These are phyloP conservation scores for Cotoneaster glaucophyllus DNA, from an alignment of 306 rosid genomes.

Conservation along the genomic window DNA sequence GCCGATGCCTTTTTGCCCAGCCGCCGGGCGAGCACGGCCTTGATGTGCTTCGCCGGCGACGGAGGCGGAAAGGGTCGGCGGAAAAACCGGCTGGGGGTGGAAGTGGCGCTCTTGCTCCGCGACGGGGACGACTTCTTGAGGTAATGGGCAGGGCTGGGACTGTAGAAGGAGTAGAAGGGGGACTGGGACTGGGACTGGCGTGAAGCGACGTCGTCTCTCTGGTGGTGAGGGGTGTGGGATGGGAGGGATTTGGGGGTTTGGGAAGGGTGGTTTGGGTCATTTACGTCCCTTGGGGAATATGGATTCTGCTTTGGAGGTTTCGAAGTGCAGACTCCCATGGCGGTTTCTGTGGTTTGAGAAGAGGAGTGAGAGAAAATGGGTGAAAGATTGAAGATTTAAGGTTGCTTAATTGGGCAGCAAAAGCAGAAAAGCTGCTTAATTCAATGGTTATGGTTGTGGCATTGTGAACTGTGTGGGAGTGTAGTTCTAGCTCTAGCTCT, in stretches of 20 bases:
- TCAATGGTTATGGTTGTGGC: slow-evolving; percentile 15
- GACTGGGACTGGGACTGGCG: slow-evolving; percentile 38
- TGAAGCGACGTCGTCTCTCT: slow-evolving; percentile 33
- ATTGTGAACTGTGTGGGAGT: neutral
- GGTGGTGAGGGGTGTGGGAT: slow-evolving; percentile 24
- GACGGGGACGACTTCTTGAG: slow-evolving; percentile 48
- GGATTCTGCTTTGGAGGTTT: slow-evolving; percentile 77
- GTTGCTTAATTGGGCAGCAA: neutral
- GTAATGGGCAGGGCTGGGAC: slow-evolving; percentile 82
- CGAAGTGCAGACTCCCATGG: slow-evolving; percentile 91
- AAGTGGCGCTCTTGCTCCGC: slow-evolving; percentile 49
- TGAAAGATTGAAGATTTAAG: neutral
- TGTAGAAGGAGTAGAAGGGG: slow-evolving; percentile 83
- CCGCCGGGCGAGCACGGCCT: slow-evolving; percentile 64
- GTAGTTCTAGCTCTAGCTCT: neutral
- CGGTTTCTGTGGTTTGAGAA: neutral
- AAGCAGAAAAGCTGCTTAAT: neutral
- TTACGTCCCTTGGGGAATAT: slow-evolving; percentile 40
- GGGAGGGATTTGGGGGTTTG: slow-evolving; percentile 45
- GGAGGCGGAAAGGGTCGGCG: slow-evolving; percentile 91
- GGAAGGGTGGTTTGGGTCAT: slow-evolving; percentile 31
- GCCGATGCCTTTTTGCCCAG: slow-evolving; percentile 62
- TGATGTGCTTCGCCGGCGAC: slow-evolving; percentile 95
- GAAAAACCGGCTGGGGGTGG: slow-evolving; percentile 86
- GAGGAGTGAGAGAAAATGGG: slow-evolving; percentile 2